Evolutionary conservation across 306 rosid species (phyloP).

Genomic region (Cicer pinnatifidum): DNA sequence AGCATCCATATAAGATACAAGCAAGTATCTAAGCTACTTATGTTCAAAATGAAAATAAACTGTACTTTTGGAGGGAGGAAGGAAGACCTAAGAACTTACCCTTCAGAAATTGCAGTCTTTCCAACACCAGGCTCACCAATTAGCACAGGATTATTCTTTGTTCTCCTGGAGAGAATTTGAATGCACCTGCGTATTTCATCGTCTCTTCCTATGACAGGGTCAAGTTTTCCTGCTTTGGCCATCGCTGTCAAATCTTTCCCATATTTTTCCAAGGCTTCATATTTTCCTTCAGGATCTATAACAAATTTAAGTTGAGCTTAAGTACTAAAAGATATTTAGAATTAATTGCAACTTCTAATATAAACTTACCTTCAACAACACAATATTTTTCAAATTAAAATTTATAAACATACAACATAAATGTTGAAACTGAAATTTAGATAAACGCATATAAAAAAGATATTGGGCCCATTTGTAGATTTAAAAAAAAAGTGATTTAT

Average conservation of each 20-base stretch:
- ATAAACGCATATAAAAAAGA: background rate
- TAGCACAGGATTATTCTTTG: constrained; percentile 95
- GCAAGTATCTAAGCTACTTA: constrained; percentile 15
- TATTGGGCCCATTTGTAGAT: background rate
- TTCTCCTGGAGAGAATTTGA: constrained; percentile 98
- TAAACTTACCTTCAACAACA: background rate
- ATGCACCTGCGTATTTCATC: constrained; percentile 99
- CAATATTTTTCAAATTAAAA: background rate
- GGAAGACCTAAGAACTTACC: constrained; percentile 59
- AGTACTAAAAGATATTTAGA: constrained; percentile 28
- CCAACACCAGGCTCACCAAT: constrained; percentile 99
- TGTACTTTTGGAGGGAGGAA: constrained; percentile 30
- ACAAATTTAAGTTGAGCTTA: constrained; percentile 40
- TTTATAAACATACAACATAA: background rate
- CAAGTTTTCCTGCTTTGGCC: constrained; percentile 96
- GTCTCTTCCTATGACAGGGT: constrained; percentile 98
- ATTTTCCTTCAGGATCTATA: constrained; percentile 98
- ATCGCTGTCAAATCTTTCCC: constrained; percentile 98
- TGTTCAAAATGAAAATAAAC: constrained; percentile 17
- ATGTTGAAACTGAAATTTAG: background rate
- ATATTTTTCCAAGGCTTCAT: constrained; percentile 91
- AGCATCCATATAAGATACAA: constrained; percentile 31
- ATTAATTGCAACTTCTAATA: constrained; percentile 29
- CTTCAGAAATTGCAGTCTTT: constrained; percentile 98
- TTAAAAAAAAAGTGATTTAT: too few relatives aligned